These are phyloP conservation scores for Colletotrichum nymphaeae DNA, from an alignment of 2,329 filamentous ascomycete species.

Conservation along the genomic window DNA sequence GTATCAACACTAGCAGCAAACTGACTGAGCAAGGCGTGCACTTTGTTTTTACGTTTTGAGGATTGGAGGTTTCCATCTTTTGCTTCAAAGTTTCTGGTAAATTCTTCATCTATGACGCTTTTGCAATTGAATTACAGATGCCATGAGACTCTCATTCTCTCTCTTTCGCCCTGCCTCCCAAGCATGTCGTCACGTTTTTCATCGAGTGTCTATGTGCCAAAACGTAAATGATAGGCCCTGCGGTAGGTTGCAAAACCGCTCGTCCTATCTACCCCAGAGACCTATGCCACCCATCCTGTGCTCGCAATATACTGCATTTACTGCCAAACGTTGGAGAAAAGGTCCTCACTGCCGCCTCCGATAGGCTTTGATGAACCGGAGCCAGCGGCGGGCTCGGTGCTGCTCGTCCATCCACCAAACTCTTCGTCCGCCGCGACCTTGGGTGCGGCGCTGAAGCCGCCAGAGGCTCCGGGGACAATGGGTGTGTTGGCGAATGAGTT, in stretches of 20 bases:
- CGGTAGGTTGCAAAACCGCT: not conserved
- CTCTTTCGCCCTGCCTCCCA: not conserved
- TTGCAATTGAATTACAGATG: slow-evolving; percentile 15
- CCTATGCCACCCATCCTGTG: not conserved
- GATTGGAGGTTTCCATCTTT: slow-evolving; percentile 2
- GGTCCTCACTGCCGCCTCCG: slow-evolving; percentile 77
- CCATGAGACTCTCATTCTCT: not conserved
- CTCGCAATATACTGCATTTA: slow-evolving; percentile 70
- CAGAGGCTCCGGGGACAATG: slow-evolving; percentile 71
- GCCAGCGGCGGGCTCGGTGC: slow-evolving; percentile 61
- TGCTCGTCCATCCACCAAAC: slow-evolving; percentile 93
- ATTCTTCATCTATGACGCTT: slow-evolving; percentile 29
- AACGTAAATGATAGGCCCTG: not conserved
- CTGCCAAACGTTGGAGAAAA: slow-evolving; percentile 97
- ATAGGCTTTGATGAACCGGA: slow-evolving; percentile 62
- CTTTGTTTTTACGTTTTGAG: not conserved
- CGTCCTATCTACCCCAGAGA: not conserved
- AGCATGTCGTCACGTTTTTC: not conserved
- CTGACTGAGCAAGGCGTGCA: not conserved
- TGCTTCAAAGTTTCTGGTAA: not conserved
- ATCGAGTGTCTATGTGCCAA: slow-evolving; percentile 2
- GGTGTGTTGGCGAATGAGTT: slow-evolving; percentile 48
- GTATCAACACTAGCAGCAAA: slow-evolving; percentile 4
- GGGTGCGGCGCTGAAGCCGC: slow-evolving; percentile 73
- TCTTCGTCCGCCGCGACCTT: slow-evolving; percentile 91